Base-by-base conservation (phyloP, 805 yeast genomes). In the Brettanomyces sp. region DNA sequence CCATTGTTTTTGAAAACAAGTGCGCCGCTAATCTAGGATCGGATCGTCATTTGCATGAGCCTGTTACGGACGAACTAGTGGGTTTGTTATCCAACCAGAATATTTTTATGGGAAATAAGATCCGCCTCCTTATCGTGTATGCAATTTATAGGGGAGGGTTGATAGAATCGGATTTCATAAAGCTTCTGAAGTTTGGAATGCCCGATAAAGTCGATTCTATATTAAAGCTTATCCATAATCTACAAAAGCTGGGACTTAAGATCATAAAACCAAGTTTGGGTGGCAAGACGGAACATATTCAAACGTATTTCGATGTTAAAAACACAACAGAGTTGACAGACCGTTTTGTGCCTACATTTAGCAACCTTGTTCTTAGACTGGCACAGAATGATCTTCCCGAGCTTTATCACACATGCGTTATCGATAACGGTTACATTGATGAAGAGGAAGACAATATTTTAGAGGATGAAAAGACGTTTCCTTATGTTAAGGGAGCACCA, bases 1-100 rank as follows among this genome's bases (percentile, higher is more conserved):
- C 85, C 18, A 87, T 95, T 1, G 93, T 86, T 51, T 73, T 89
- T 48, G 98, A 93, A 64, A 96, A 90, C 64, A 76, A 81, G 18
- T 72, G 89, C 51, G 77, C 84, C 4, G 85, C 88, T 3, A 80
- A 79, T 46, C 69, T 80, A 41, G 85, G 86, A 51, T 89, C 91
- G 3, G 73, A 73, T 25, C 76, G 76, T 52, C 73, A 74, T 40
- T 76, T 76, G 53, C 71, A 74, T 44, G 64, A 85, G 23, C 80
- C 84, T 32, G 52, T 62, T 3, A 63, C 68, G 3, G 84, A 79
- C 44, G 77, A 75, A 34, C 65, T 89, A 46, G 68, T 90, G 28
- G 70, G 65, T 3, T 58, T 80, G 22, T 67, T 91, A 22, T 65
- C 70, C 0, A 64, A 76, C 39, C 69, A 67, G 24, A 70, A 66